These are phyloP conservation scores for Sporothrix schenckii DNA, from an alignment of 2,329 filamentous ascomycete species.

Conservation along the genomic window DNA sequence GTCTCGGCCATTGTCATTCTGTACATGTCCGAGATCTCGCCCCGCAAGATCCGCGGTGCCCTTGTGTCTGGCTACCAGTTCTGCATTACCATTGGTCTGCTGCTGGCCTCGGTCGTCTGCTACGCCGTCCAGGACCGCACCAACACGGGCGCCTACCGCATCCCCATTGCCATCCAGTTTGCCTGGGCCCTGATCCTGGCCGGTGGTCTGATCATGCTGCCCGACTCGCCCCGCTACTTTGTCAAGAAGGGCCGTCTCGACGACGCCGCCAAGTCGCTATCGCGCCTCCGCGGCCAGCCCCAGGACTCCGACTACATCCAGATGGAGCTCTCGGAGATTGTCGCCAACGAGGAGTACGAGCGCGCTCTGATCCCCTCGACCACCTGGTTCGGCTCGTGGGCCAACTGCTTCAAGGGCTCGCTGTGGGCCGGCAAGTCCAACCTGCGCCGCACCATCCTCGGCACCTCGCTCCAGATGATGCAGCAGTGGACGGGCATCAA, in stretches of 20 bases:
- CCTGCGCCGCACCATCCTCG: constrained; percentile 70
- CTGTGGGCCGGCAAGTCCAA: constrained; percentile 66
- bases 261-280: constrained; percentile 63
- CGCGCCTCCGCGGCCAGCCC: constrained; percentile 73
- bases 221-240: constrained; percentile 83
- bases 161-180: constrained; percentile 80
- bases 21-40: constrained; percentile 83
- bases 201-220: constrained; percentile 71
- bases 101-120: constrained; percentile 60
- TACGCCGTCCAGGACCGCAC: constrained; percentile 67
- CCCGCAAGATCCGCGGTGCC: constrained; percentile 63
- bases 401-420: constrained; percentile 67
- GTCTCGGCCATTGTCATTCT: constrained; percentile 79
- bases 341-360: constrained; percentile 89
- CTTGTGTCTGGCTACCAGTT: constrained; percentile 68
- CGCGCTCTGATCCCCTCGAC: constrained; percentile 65
- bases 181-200: constrained; percentile 77
- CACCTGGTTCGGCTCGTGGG: constrained; percentile 70
- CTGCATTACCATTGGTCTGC: constrained; percentile 72
- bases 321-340: constrained; percentile 78
- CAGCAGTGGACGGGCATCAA: constrained; percentile 85
- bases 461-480: constrained; percentile 78
- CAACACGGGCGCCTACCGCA: constrained; percentile 72
- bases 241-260: constrained; percentile 76
- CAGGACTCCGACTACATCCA: constrained; percentile 73